Evolutionary conservation across 352 stramenopile species (phyloP).

Genomic region (Phytophthora foliorum): DNA sequence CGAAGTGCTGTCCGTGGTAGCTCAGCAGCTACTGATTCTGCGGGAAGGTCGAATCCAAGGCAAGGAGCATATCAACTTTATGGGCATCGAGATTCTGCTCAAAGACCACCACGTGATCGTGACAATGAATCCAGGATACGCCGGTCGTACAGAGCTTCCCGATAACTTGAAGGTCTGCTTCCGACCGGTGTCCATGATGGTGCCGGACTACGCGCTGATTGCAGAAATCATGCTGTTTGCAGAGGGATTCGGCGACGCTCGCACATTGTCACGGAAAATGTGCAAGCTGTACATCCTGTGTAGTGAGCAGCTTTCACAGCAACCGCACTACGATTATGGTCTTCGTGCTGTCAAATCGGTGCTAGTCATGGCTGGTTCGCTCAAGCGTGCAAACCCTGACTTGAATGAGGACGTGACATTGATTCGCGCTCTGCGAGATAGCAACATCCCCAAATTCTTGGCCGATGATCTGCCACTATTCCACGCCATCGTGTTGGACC

Average conservation of each 20-base stretch:
- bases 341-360: conserved; percentile 94
- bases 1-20: conserved; percentile 95
- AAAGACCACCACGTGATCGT: conserved; percentile 98
- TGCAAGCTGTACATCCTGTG: conserved; percentile 96
- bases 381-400: conserved; percentile 85
- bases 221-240: conserved; percentile 98
- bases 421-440: conserved; percentile 91
- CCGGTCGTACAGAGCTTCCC: conserved; percentile 95
- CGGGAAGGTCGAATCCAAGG: conserved; percentile 82
- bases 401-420: conserved; percentile 92
- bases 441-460: conserved; percentile 96
- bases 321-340: conserved; percentile 97
- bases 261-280: conserved; percentile 96
- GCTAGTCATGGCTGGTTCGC: conserved; percentile 92
- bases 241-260: conserved; percentile 95
- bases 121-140: conserved; percentile 98
- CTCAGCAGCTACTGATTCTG: conserved; percentile 89
- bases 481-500: conserved; percentile 91
- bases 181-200: conserved; percentile 97
- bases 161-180: conserved; percentile 98
- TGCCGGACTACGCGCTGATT: conserved; percentile 96
- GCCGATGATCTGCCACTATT: conserved; percentile 94
- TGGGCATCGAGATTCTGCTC: conserved; percentile 96
- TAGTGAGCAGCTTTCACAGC: conserved; percentile 94
- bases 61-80: conserved; percentile 95